Base-by-base conservation (phyloP, 225 moss, liverwort and hornwort genomes). In the Polytrichum formosum region DNA sequence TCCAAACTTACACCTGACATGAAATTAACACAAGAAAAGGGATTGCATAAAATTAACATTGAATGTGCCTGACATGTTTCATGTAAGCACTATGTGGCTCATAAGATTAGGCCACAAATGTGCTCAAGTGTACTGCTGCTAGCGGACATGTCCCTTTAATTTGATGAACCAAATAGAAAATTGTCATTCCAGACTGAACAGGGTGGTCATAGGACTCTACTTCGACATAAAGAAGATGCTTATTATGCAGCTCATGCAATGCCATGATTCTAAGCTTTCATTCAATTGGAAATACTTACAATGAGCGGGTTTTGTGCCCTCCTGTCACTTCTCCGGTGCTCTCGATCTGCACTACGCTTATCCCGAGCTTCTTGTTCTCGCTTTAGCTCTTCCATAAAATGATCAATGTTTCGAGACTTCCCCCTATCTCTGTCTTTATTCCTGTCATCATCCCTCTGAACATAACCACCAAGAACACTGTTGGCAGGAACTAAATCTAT, bases 361-460 rank as follows among this genome's bases (percentile, higher is more conserved):
- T 98, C 97, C 62, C 97, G 88, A 72, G 91, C 92, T 78, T 98
- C 94, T 81, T 94, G 97, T 69, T 98, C 94, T 64, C 92, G 89
- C 88, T 98, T 98, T 53, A 98, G 84, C 81, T 98, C 97, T 84
- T 98, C 97, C 97, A 98, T 98, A 70, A 98, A 98, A 76, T 98
- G 78, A 87, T 98, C 93, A 65, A 98, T 98, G 74, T 92, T 98
- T 60, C 97, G 91, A 74, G 92, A 76, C 70, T 91, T 98, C 55
- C 85, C 97, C 60, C 92, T 86, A 73, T 98, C 97, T 75, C 88
- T 85, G 7, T 98, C 97, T 89, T 92, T 98, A 56, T 69, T 78
- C 66, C 91, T 92, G 55, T 98, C 97, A 29, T 98, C 97, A 66
- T 98, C 97, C 85, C 88, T 91, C 83, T 85, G 87, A 64, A 71